Evolutionary conservation across 768 basidiomycete genomes (phyloP).

Genomic region (Coprinellus micaceus): DNA sequence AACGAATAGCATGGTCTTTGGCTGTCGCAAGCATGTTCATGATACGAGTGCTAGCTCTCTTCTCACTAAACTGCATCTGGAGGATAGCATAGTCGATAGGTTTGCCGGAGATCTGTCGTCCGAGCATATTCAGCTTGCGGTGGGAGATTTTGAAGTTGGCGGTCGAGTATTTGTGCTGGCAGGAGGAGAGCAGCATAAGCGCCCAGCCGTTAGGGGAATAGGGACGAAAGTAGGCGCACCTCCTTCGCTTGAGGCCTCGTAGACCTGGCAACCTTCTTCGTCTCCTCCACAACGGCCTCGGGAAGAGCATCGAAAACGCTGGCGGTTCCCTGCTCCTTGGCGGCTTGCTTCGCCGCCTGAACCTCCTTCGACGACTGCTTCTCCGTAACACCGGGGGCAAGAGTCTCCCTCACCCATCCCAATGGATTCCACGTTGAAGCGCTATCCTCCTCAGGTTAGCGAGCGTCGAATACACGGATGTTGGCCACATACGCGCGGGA

Average conservation of each 20-base stretch:
- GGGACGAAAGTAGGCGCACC: constrained; percentile 20
- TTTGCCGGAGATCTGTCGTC: constrained; percentile 81
- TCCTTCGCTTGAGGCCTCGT: constrained; percentile 19
- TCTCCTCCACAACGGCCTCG: constrained; percentile 20
- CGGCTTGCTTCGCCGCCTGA: constrained; percentile 41
- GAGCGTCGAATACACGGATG: constrained; percentile 1
- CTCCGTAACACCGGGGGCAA: constrained; percentile 47
- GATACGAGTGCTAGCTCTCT: constrained; percentile 80
- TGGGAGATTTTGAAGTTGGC: constrained; percentile 91
- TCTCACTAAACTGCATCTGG: constrained; percentile 96
- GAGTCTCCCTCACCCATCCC: constrained; percentile 59
- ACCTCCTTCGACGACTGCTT: constrained; percentile 43
- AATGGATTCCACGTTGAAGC: constrained; percentile 56
- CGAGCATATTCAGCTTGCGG: constrained; percentile 88
- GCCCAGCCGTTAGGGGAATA: background rate
- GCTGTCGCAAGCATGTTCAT: constrained; percentile 87
- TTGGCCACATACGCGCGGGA: constrained; percentile 16
- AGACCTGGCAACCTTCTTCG: constrained; percentile 17
- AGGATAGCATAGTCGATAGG: constrained; percentile 94
- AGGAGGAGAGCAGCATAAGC: constrained; percentile 3
- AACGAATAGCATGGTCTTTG: constrained; percentile 75
- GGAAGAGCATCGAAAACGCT: constrained; percentile 48
- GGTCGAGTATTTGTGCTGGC: constrained; percentile 89
- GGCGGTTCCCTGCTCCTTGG: constrained; percentile 40
- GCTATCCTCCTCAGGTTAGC: constrained; percentile 16